These are phyloP conservation scores for Aspergillus sp. DNA, from an alignment of 2,329 filamentous ascomycete species.

Conservation along the genomic window DNA sequence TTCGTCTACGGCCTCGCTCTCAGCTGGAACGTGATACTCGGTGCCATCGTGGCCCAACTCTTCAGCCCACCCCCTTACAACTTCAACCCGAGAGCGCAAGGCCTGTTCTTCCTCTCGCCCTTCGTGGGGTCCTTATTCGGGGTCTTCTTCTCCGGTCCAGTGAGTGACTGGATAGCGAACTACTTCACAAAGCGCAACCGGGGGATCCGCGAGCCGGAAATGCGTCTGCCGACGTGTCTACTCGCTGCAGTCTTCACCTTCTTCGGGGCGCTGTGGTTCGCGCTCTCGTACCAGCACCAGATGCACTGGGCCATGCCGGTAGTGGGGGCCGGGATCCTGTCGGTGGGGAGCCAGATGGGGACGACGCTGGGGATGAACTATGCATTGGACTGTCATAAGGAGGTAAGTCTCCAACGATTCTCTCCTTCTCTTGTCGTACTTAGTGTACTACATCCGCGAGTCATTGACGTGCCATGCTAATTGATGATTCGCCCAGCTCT, in stretches of 20 bases:
- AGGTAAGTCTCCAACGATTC: background rate
- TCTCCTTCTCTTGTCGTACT: background rate
- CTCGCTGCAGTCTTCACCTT: conserved; percentile 28
- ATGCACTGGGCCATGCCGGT: conserved; percentile 3
- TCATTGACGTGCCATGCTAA: background rate
- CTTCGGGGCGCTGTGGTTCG: conserved; percentile 3
- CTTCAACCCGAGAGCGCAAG: background rate
- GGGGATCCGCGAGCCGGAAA: conserved; percentile 42
- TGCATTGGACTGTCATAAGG: conserved; percentile 1
- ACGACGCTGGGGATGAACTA: conserved; percentile 5
- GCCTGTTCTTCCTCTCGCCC: background rate
- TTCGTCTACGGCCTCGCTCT: conserved; percentile 2
- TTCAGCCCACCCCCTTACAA: background rate
- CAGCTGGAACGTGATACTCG: conserved; percentile 7
- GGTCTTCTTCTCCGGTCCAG: background rate
- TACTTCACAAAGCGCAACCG: conserved; percentile 36
- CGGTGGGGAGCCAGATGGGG: conserved; percentile 3
- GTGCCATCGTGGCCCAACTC: background rate
- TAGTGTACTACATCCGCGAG: too few species aligned
- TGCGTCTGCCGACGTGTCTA: conserved; percentile 27
- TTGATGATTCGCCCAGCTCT: background rate
- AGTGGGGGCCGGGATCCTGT: background rate
- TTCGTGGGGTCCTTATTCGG: background rate
- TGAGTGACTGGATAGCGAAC: background rate
- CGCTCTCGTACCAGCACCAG: background rate